Conservation (phyloP, 345 rosid genomes). For the Eucalyptus marginata region DNA sequence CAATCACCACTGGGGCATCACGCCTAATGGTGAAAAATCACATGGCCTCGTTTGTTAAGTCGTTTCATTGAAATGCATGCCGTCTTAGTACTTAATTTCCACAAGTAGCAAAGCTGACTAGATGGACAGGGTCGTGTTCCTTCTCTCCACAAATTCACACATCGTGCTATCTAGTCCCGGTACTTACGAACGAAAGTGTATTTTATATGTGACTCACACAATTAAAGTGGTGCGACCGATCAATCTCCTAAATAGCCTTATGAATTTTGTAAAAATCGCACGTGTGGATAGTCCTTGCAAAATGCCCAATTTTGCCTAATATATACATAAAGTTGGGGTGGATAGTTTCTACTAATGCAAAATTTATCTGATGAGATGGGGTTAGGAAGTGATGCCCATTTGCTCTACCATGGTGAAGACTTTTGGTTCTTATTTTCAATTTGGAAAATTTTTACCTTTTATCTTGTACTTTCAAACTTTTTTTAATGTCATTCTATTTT, state of each 20-base stretch:
- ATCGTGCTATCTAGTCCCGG: background rate
- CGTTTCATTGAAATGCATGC: background rate
- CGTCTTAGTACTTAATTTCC: background rate
- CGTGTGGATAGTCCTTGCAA: background rate
- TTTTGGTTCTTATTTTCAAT: too few species aligned
- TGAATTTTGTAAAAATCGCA: background rate
- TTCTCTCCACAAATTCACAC: background rate
- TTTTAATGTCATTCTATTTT: too few species aligned
- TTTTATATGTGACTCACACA: background rate
- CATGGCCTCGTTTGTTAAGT: background rate
- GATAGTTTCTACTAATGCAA: too few species aligned
- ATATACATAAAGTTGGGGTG: accelerated
- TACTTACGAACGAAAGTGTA: background rate
- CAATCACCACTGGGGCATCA: background rate
- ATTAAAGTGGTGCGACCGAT: background rate
- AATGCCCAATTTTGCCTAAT: too few species aligned
- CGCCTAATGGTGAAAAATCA: background rate
- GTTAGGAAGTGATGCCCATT: too few species aligned
- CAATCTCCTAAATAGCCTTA: background rate
- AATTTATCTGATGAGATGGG: too few species aligned
- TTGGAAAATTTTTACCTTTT: too few species aligned
- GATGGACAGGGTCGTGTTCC: background rate
- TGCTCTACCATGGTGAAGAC: too few species aligned
- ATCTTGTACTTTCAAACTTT: too few species aligned
- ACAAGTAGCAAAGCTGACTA: background rate